phyloP scores from a whole-genome alignment of 2,329 filamentous ascomycete species.

The Pseudocercospora macadamiae region DNA sequence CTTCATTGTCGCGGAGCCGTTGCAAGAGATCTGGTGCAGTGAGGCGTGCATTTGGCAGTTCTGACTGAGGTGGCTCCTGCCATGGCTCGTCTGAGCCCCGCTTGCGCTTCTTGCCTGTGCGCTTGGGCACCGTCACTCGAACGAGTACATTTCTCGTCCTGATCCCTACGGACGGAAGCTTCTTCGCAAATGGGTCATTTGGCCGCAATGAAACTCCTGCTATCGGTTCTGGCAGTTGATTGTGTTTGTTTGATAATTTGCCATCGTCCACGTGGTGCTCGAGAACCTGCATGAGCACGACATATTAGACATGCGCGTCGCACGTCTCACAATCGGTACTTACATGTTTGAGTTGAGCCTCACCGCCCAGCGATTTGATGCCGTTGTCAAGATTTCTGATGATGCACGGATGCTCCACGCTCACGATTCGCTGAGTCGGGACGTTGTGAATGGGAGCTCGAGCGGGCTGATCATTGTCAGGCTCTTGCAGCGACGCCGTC shows the following conservation, averaged over 20 bases:
- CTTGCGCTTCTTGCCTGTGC: constrained; percentile 85
- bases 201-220: constrained; percentile 76
- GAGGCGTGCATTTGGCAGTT: constrained; percentile 20
- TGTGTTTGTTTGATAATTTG: constrained; percentile 29
- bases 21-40: constrained; percentile 36
- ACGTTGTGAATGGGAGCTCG: constrained; percentile 50
- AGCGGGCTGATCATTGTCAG: constrained; percentile 6
- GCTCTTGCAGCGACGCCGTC: not conserved
- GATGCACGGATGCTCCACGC: constrained; percentile 69
- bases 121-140: constrained; percentile 81
- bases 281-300: constrained; percentile 29
- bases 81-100: constrained; percentile 68
- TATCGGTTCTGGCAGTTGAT: constrained; percentile 45
- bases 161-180: constrained; percentile 74
- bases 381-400: constrained; percentile 66
- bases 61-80: constrained; percentile 12
- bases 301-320: constrained; percentile 18
- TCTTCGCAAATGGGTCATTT: constrained; percentile 76
- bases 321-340: constrained; percentile 18
- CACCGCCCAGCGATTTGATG: constrained; percentile 64
- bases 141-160: constrained; percentile 82
- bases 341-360: constrained; percentile 58
- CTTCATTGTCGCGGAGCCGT: constrained; percentile 35
- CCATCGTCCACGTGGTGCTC: constrained; percentile 37
- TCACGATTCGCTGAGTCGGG: constrained; percentile 57